Evolutionary conservation across 116 monocot species (phyloP), one percentile per base, ranked within the genome.

Genomic region (Phalaenopsis hybrid): DNA sequence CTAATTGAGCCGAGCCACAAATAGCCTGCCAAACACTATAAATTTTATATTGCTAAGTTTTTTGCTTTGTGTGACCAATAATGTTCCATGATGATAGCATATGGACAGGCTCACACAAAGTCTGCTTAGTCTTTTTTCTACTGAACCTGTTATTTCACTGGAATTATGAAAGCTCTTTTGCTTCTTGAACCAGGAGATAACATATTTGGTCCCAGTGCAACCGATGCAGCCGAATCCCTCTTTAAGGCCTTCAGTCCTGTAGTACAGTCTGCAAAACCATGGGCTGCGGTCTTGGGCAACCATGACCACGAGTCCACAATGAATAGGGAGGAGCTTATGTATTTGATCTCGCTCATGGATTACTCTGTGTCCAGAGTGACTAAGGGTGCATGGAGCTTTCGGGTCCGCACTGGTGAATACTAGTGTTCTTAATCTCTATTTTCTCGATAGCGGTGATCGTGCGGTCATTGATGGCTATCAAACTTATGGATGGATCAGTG

Each of bases 231-330:
- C 0, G 97, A 94, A 79, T 98, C 97, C 8, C 82, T 98, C n/a
- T 89, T 98, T 58, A 80, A 59, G 76, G 97, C 91, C 28, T 89
- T 98, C 68, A 48, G 78, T 44, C 93, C 95, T 5, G 90, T 85
- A 21, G 85, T 89, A 68, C 89, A 91, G 52, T 89, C 87, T 15
- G 78, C 51, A 77, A 75, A 84, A 15, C 93, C 97, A 5, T 98
- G 97, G 97, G 97, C 94, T 8, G 91, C 95, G 10, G 67, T 94
- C 59, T 79, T 98, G 80, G 97, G 97, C 13, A 98, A 98, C 76
- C 97, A 98, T 73, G 97, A 98, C 79, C 97, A 94, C 25, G 97
- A 98, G 81, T 98, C 97, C 13, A 94, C 94, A 4, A 92, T 98
- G 97, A 86, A 83, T 34, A 87, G 93, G 17, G 82, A 85, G 51